Percentiles rank a stretch among this genome's conserved stretches.
phyloP scores from a whole-genome alignment of 306 rosid genomes.

The Citrullus colocynthis region DNA sequence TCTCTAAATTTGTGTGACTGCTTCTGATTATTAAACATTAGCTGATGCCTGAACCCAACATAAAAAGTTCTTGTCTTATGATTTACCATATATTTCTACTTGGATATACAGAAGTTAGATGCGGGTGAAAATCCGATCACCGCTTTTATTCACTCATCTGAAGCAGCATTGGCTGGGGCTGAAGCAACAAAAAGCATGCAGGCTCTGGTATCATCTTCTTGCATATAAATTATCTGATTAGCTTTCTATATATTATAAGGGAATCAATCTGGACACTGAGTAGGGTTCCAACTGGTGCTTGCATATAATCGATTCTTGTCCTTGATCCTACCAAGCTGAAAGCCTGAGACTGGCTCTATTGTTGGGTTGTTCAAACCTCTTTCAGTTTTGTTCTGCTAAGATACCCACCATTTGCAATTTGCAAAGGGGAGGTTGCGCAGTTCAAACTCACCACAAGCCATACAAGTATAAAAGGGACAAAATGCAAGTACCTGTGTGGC shows the following conservation, averaged over 20 bases:
- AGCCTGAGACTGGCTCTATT: background rate
- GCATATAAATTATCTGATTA: slow-evolving; percentile 14
- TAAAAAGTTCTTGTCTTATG: background rate
- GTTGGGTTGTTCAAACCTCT: background rate
- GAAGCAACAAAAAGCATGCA: slow-evolving; percentile 76
- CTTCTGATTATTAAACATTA: background rate
- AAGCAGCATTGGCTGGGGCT: slow-evolving; percentile 74
- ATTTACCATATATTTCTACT: slow-evolving; percentile 13
- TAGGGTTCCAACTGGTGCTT: background rate
- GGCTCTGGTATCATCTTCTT: slow-evolving; percentile 50
- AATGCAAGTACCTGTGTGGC: background rate
- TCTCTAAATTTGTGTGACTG: background rate
- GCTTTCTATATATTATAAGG: background rate
- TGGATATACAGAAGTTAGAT: slow-evolving; percentile 41
- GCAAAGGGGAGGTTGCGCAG: background rate
- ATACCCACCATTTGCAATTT: background rate
- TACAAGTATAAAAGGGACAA: background rate
- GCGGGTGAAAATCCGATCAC: slow-evolving; percentile 57
- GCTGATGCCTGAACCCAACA: background rate
- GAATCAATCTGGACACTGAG: background rate
- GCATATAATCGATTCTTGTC: background rate
- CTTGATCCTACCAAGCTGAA: background rate
- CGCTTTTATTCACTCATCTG: slow-evolving; percentile 74
- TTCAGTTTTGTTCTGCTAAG: background rate
- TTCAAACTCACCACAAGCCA: background rate